Evolutionary conservation across 805 yeast genomes (phyloP).

Genomic region (Myxozyma neglecta): DNA sequence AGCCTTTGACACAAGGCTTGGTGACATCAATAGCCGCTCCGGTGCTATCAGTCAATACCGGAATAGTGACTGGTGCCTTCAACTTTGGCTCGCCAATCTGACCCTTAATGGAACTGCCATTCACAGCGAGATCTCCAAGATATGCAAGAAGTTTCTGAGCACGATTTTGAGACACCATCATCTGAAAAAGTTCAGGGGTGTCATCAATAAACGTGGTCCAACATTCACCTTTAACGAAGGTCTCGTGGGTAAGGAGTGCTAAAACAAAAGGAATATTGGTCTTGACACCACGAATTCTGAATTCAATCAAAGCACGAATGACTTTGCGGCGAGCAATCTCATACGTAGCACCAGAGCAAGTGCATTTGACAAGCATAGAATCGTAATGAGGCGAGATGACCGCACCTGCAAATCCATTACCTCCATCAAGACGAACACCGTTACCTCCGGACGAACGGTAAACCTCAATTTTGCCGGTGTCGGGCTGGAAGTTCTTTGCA

Average conservation of each 20-base stretch:
- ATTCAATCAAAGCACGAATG: slow-evolving; percentile 94
- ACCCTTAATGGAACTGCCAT: slow-evolving; percentile 94
- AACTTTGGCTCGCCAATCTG: slow-evolving; percentile 91
- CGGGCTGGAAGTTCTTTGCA: slow-evolving; percentile 94
- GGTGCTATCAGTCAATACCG: slow-evolving; percentile 62
- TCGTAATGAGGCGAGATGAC: slow-evolving; percentile 96
- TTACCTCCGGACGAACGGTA: slow-evolving; percentile 99
- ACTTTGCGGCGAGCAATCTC: slow-evolving; percentile 97
- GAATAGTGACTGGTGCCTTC: slow-evolving; percentile 70
- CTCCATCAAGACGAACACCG: slow-evolving; percentile 98
- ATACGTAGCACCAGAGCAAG: slow-evolving; percentile 92
- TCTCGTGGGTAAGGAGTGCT: slow-evolving; percentile 85
- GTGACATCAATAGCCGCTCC: slow-evolving; percentile 64
- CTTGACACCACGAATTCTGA: slow-evolving; percentile 98
- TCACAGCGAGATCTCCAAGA: slow-evolving; percentile 90
- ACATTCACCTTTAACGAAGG: slow-evolving; percentile 81
- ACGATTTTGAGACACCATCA: slow-evolving; percentile 93
- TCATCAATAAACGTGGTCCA: slow-evolving; percentile 99
- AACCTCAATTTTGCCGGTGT: slow-evolving; percentile 96
- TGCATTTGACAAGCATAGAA: slow-evolving; percentile 96
- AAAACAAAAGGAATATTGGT: slow-evolving; percentile 95
- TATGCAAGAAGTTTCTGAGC: slow-evolving; percentile 91
- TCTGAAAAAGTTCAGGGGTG: slow-evolving; percentile 91
- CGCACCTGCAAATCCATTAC: slow-evolving; percentile 96
- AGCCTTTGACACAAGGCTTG: slow-evolving; percentile 68